Conservation (phyloP, 345 rosid genomes). For the Passiflora organensis region DNA sequence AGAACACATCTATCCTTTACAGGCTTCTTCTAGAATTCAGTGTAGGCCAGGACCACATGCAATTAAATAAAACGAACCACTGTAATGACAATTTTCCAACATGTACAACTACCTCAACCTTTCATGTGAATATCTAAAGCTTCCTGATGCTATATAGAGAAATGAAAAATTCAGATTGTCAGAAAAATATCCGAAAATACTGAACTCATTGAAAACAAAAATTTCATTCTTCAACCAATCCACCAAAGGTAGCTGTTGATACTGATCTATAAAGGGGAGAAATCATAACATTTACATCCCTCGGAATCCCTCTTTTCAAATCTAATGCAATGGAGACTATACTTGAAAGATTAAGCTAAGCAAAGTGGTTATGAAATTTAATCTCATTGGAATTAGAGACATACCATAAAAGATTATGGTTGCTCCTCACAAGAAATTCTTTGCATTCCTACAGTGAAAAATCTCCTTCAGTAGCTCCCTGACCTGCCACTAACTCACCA, state of each 20-base stretch:
- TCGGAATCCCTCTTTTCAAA: conserved; percentile 16
- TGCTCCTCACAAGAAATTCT: conserved; percentile 39
- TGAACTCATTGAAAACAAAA: conserved; percentile 28
- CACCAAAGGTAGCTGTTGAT: conserved; percentile 38
- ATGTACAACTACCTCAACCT: conserved; percentile 3
- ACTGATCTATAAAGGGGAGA: conserved; percentile 57
- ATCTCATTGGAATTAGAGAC: conserved; percentile 37
- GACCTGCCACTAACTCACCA: conserved; percentile 77
- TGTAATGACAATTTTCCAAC: conserved; percentile 9
- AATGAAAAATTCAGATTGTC: conserved; percentile 21
- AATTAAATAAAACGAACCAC: conserved; percentile 4
- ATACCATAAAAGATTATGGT: conserved; percentile 52
- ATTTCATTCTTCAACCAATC: conserved; percentile 34
- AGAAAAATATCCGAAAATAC: conserved; percentile 30
- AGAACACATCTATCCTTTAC: too few relatives aligned
- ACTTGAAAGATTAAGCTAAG: conserved; percentile 15
- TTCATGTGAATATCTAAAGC: conserved; percentile 11
- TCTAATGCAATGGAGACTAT: conserved; percentile 12
- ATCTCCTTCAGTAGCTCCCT: conserved; percentile 72
- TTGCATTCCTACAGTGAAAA: conserved; percentile 43
- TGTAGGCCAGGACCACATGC: not conserved
- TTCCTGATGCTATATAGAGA: conserved; percentile 12
- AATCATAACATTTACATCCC: conserved; percentile 32
- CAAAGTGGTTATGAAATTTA: conserved; percentile 16
- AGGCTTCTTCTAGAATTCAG: conserved; percentile 1